phyloP scores from a whole-genome alignment of 495 filamentous ascomycete genomes.

The Staphylotrichum longicolle region DNA sequence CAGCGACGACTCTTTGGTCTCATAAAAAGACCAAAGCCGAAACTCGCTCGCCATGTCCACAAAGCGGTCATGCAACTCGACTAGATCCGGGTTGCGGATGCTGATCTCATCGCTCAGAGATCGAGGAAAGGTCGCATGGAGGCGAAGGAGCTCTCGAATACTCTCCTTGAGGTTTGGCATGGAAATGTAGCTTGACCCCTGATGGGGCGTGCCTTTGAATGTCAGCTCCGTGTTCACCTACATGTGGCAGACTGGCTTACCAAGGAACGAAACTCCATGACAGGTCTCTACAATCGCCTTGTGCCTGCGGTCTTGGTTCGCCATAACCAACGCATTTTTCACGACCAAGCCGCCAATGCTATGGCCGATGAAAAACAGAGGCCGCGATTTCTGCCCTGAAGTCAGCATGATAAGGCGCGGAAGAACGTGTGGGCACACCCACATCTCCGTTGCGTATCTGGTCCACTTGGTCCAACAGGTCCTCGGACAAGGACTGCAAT shows the following conservation, averaged over 20 bases:
- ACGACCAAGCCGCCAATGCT: constrained; percentile 63
- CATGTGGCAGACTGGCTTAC: constrained; percentile 29
- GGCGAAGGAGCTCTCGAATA: constrained; percentile 53
- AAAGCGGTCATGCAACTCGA: constrained; percentile 56
- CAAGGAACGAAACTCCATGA: constrained; percentile 62
- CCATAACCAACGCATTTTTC: constrained; percentile 55
- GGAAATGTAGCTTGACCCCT: constrained; percentile 64
- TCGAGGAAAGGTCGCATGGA: constrained; percentile 53
- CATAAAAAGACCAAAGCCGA: constrained; percentile 65
- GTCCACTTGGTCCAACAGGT: constrained; percentile 48
- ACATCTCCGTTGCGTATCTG: constrained; percentile 38
- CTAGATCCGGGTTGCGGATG: constrained; percentile 47
- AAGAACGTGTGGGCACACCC: constrained; percentile 16
- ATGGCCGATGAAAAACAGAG: constrained; percentile 63
- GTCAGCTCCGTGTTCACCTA: constrained; percentile 13
- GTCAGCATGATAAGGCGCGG: neutral
- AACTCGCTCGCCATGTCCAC: constrained; percentile 59
- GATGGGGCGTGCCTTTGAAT: constrained; percentile 55
- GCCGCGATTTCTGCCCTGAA: constrained; percentile 37
- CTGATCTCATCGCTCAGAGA: constrained; percentile 51
- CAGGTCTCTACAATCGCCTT: constrained; percentile 52
- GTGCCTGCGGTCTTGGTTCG: constrained; percentile 41
- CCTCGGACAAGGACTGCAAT: constrained; percentile 49
- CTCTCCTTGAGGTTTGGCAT: constrained; percentile 54
- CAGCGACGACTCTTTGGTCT: constrained; percentile 60